A percentile compares a stretch with the other conserved stretches of the same genome.
These are phyloP conservation scores for Apiospora rasikravindrae DNA, from an alignment of 2,329 filamentous ascomycete genomes.

Conservation along the genomic window DNA sequence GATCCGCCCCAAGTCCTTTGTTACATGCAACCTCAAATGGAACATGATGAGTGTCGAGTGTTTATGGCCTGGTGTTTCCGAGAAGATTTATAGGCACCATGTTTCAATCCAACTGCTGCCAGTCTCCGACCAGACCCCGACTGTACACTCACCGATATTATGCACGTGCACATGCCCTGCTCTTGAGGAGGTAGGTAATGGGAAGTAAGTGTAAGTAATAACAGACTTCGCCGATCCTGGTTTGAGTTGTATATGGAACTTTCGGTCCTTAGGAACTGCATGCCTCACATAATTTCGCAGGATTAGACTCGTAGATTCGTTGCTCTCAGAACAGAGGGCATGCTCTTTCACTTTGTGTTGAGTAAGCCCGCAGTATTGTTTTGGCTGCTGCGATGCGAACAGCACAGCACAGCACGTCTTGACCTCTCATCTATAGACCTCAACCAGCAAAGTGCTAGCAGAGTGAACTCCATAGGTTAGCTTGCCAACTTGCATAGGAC, in stretches of 20 bases:
- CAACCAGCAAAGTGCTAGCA: no score
- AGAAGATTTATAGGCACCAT: background rate
- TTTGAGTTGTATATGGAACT: background rate
- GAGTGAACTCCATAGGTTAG: no score
- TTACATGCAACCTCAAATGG: conserved; percentile 15
- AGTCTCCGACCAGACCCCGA: background rate
- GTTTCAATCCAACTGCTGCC: background rate
- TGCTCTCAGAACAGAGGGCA: background rate
- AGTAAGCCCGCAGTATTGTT: background rate
- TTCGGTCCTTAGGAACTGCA: background rate
- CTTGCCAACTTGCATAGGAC: no score
- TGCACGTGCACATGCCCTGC: background rate
- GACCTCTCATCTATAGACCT: no score
- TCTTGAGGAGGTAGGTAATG: background rate
- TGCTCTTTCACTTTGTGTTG: background rate
- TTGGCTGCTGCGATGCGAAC: background rate
- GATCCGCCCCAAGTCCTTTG: background rate
- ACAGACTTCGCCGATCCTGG: background rate
- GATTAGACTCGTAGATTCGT: background rate
- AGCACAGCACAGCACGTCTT: background rate
- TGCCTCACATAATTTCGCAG: background rate
- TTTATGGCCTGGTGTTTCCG: conserved; percentile 4
- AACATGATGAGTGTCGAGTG: conserved; percentile 14
- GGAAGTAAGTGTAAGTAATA: background rate
- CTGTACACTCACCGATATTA: background rate